These are phyloP conservation scores for Syzygium oleosum DNA, from an alignment of 345 rosid species.

Conservation along the genomic window DNA sequence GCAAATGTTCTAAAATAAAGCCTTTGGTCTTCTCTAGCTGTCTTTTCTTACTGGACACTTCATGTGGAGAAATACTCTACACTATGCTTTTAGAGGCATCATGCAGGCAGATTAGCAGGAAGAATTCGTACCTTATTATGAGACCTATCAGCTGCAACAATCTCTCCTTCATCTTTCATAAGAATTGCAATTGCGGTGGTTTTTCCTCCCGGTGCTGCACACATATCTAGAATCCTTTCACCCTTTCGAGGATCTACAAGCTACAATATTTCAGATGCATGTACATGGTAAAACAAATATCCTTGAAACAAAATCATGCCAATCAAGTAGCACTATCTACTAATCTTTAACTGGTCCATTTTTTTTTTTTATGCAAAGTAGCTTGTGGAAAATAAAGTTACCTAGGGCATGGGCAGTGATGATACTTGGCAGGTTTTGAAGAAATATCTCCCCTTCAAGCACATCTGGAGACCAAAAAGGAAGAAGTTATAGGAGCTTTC, in stretches of 20 bases:
- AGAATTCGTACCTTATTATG: conserved; percentile 71
- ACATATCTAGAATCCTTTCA: conserved; percentile 91
- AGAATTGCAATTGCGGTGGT: conserved; percentile 89
- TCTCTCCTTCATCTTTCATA: conserved; percentile 91
- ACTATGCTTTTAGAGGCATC: neutral
- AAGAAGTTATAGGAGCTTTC: neutral
- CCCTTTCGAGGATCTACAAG: conserved; percentile 86
- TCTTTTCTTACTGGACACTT: neutral
- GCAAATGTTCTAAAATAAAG: neutral
- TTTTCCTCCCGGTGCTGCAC: conserved; percentile 99
- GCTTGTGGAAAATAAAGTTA: conserved; percentile 11
- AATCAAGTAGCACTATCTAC: neutral
- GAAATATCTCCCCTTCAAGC: conserved; percentile 94
- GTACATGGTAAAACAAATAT: neutral
- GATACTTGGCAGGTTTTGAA: conserved; percentile 93
- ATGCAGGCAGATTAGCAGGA: neutral
- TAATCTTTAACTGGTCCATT: neutral
- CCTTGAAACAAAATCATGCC: neutral
- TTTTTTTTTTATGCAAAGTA: neutral
- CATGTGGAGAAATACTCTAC: neutral
- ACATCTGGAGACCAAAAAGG: conserved; percentile 47
- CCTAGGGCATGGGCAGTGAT: conserved; percentile 88
- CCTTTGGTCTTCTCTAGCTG: neutral
- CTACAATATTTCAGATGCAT: conserved; percentile 15
- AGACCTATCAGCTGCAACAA: conserved; percentile 88